These are phyloP conservation scores for Starmerella asiatica DNA, from an alignment of 805 yeast genomes.

Conservation along the genomic window DNA sequence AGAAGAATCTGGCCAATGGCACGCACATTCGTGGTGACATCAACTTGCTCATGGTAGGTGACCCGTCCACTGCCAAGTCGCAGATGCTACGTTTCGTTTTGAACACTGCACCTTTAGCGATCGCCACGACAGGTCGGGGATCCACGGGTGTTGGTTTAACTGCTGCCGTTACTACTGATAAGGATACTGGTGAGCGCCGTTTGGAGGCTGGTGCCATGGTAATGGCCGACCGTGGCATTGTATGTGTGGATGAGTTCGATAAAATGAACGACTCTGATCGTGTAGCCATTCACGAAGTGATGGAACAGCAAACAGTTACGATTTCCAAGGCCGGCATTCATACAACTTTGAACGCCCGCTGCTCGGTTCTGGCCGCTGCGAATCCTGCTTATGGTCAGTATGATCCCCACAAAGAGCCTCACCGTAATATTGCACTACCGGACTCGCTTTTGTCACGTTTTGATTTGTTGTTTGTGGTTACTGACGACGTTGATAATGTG, in stretches of 20 bases:
- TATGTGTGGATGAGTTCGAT: constrained; percentile 97
- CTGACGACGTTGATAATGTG: constrained; percentile 80
- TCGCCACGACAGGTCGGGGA: constrained; percentile 97
- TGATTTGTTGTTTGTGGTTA: constrained; percentile 85
- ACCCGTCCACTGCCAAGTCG: constrained; percentile 96
- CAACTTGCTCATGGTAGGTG: constrained; percentile 92
- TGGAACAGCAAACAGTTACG: constrained; percentile 98
- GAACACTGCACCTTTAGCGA: constrained; percentile 88
- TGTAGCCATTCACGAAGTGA: constrained; percentile 97
- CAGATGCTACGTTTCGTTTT: constrained; percentile 88
- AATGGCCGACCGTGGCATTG: constrained; percentile 90
- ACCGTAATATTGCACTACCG: constrained; percentile 89
- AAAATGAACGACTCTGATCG: constrained; percentile 95
- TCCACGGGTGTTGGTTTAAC: constrained; percentile 99
- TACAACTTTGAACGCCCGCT: constrained; percentile 88
- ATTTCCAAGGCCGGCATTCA: constrained; percentile 98
- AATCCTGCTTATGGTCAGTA: constrained; percentile 95
- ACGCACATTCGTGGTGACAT: constrained; percentile 97
- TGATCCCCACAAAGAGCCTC: constrained; percentile 91
- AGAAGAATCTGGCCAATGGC: constrained; percentile 86
- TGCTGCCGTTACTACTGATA: constrained; percentile 93
- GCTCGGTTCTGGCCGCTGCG: constrained; percentile 95
- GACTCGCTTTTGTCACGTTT: constrained; percentile 94
- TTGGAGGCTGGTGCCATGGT: constrained; percentile 99
- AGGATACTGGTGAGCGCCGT: constrained; percentile 92